Percentiles rank a stretch among this genome's conserved stretches.
Evolutionary conservation across 805 yeast species (phyloP).

Genomic region (Saccharomycopsis guyanensis): DNA sequence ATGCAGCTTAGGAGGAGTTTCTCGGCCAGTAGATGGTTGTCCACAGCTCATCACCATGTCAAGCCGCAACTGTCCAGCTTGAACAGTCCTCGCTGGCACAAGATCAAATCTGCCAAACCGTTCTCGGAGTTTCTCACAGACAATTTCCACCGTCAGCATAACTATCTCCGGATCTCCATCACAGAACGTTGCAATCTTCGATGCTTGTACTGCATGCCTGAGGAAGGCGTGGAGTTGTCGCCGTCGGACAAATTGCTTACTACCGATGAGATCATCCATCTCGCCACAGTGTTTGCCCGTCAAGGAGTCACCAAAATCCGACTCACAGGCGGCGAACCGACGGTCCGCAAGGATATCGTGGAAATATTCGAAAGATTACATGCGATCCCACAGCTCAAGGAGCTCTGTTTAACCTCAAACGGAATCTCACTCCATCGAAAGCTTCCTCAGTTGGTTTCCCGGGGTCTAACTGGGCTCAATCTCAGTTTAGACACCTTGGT

Average conservation of each 20-base stretch:
- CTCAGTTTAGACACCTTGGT: constrained; percentile 43
- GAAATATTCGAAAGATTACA: constrained; percentile 35
- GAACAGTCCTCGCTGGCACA: not conserved
- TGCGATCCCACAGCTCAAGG: constrained; percentile 29
- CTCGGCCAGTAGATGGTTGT: too few relatives aligned
- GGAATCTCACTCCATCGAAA: constrained; percentile 45
- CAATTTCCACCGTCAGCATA: constrained; percentile 37
- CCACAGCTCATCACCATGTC: too few relatives aligned
- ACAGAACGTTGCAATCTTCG: constrained; percentile 44
- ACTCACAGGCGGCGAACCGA: constrained; percentile 52
- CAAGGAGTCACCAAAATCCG: constrained; percentile 46
- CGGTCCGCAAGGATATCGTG: constrained; percentile 43
- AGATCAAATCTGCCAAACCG: constrained; percentile 24
- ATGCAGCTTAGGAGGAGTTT: too few relatives aligned
- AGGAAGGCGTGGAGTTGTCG: constrained; percentile 44
- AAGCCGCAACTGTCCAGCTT: too few relatives aligned
- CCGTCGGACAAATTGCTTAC: constrained; percentile 35
- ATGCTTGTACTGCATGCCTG: constrained; percentile 50
- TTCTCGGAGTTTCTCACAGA: constrained; percentile 39
- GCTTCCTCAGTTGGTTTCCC: constrained; percentile 32
- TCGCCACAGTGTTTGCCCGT: constrained; percentile 37
- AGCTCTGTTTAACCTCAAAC: constrained; percentile 45
- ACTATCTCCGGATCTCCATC: constrained; percentile 42
- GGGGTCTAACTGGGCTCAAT: constrained; percentile 42
- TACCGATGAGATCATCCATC: constrained; percentile 35